Evolutionary conservation across 345 rosid species (phyloP).

Genomic region (Nephelium lappaceum): DNA sequence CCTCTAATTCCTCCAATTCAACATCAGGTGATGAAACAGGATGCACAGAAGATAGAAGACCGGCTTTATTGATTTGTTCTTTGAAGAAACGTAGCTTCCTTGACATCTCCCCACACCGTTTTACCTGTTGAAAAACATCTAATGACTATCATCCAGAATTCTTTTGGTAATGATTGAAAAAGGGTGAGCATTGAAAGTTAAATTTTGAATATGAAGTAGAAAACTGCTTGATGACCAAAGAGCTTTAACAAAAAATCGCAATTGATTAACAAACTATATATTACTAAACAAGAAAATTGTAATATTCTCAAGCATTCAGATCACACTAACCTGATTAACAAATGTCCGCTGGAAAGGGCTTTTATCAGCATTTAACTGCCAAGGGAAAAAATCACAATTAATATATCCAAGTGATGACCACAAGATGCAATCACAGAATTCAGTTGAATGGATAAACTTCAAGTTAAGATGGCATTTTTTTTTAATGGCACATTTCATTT

Average conservation of each 20-base stretch:
- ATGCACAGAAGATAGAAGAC: conserved; percentile 62
- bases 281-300: neutral
- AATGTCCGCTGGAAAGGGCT: conserved; percentile 96
- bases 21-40: conserved; percentile 70
- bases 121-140: conserved; percentile 57
- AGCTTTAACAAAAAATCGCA: neutral
- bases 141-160: conserved; percentile 5
- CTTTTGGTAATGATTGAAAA: conserved; percentile 3
- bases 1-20: conserved; percentile 93
- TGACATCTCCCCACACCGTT: conserved; percentile 96
- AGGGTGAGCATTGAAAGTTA: neutral
- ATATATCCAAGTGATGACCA: neutral
- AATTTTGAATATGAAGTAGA: neutral
- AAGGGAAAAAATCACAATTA: conserved; percentile 15
- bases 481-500: too few species aligned
- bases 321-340: conserved; percentile 70
- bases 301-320: neutral
- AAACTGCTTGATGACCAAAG: neutral
- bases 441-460: too few species aligned
- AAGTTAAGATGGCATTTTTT: too few species aligned
- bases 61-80: conserved; percentile 92
- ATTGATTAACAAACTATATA: neutral
- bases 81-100: conserved; percentile 85
- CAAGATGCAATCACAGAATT: too few species aligned
- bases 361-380: conserved; percentile 88